Base-by-base conservation (phyloP, 345 rosid genomes). In the Nasturtium officinale region DNA sequence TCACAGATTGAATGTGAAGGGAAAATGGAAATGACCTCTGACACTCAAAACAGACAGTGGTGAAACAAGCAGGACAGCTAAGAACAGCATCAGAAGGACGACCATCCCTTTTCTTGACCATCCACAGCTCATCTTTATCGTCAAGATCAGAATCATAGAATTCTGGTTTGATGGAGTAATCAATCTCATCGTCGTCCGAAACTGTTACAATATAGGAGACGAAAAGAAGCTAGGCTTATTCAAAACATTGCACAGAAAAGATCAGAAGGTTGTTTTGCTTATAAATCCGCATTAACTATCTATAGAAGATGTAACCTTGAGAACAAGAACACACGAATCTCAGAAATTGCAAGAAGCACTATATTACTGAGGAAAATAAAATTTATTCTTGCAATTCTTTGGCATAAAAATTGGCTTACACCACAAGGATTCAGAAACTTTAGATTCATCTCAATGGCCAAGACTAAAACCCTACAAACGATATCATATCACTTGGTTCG, bases 41-140 rank as follows among this genome's bases (percentile, higher is more conserved):
- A 67, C 89, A 89, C 42, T 91, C 88, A 9, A 87, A 85, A 82
- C 89, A 91, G 37, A 91, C 86, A 25, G 86, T 86, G 40, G 97
- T 85, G 78, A 89, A 91, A 82, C 97, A 91, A 74, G 86, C 95
- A 8, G 97, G 95, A 64, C 97, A 91, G 74, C 95, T 89, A 53
- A 91, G 95, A 35, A 87, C 85, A 56, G 97, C 90, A 69, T 91
- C 97, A 50, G 97, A 85, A 20, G 65, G 38, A 65, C 72, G 83
- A 4, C 95, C 95, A 35, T 76, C 77, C 70, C 88, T 83, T 63
- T 75, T 69, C 75, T 79, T 85, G 12, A 61, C 74, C 72, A 83
- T 83, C 95, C 97, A 91, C 15, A 9, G 9, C 70, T 87, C 90
- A 79, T 91, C 90, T 80, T 86, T 86, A 38, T 77, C 86, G 5